Conservation (phyloP, 2,329 filamentous ascomycete genomes). For the Phyllosticta citribraziliensis region DNA sequence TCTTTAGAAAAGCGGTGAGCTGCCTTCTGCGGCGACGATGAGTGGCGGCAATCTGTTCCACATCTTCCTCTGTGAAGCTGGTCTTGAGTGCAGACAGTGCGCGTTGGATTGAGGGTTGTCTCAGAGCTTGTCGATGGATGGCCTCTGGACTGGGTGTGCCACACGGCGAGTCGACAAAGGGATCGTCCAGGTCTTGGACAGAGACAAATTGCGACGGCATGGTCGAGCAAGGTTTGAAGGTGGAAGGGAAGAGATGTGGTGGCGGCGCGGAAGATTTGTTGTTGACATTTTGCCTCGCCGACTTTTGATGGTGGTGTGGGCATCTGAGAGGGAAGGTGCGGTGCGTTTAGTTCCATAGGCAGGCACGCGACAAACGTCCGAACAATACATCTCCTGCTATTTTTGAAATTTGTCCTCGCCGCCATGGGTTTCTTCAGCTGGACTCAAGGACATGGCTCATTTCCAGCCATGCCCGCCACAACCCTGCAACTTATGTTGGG, state of each 20-base stretch:
- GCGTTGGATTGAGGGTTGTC: neutral
- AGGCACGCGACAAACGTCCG: neutral
- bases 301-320: neutral
- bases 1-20: neutral
- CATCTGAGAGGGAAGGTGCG: neutral
- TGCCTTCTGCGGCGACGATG: neutral
- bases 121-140: neutral
- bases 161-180: neutral
- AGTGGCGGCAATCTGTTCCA: neutral
- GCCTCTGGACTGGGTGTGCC: neutral
- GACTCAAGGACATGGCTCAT: neutral
- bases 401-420: neutral
- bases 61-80: neutral
- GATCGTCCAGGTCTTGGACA: neutral
- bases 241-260: neutral
- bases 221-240: neutral
- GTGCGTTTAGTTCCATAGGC: neutral
- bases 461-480: neutral
- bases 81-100: neutral
- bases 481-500: neutral
- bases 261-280: neutral
- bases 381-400: neutral
- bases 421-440: neutral
- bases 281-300: neutral
- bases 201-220: neutral